Base-by-base conservation (phyloP, 306 rosid species). In the Castanea sativa region DNA sequence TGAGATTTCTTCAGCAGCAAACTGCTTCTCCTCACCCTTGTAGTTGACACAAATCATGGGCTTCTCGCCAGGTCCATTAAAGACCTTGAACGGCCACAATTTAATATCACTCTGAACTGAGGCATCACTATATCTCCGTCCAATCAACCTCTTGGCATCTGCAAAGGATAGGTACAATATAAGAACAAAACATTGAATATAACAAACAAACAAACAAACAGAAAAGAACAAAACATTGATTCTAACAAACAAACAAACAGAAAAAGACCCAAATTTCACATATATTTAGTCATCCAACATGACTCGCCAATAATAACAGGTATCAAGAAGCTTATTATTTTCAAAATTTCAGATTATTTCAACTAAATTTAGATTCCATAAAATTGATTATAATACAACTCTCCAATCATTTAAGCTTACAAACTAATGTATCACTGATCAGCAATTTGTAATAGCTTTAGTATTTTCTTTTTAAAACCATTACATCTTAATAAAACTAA, bases 101-200 rank as follows among this genome's bases (percentile, higher is more conserved):
- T 88, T 88, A 14, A 86, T 78, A 64, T 90, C 94, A 4, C 92
- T 85, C 81, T 90, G 94, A n/a, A 90, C 94, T 32, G 94, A 53
- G 20, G 92, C 73, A 80, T 90, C 94, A 1, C 73, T 70, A 58
- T 84, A 76, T 79, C 94, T 86, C 11, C 94, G 79, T 4, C 94
- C 94, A 29, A 90, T 90, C 86, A 90, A 84, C 76, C 94, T 83
- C 88, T 90, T 90, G 0, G 94, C 94, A 79, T 90, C 94, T 90
- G 74, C 61, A 55, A 30, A 30, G 14, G 2, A 6, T 2, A 27
- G 25, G 27, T 3, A 69, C 6, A 38, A 19, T 21, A 73, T 56
- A 3, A 73, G 29, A 0, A 68, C 38, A 63, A 29, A 15, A 18
- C 19, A 3, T 25, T 38, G 45, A 7, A 7, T 38, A 38, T 38